Evolutionary conservation across 805 yeast genomes (phyloP), one percentile per base, ranked within the genome.

Genomic region (Ogataea chonburiensis): DNA sequence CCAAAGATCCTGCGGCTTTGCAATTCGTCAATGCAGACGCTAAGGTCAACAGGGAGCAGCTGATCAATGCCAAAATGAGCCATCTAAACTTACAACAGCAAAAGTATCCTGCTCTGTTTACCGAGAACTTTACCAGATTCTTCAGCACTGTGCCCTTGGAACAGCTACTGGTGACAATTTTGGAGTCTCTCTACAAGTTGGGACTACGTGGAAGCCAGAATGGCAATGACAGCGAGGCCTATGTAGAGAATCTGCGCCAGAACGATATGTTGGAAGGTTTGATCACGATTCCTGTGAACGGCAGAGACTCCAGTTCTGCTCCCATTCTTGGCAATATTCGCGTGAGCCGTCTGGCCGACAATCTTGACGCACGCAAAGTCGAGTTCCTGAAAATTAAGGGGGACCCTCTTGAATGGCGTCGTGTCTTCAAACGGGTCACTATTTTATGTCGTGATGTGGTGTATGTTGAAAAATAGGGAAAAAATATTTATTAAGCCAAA

Each of bases 371-470:
- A 34, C 68, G 73, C 39, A 72, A 70, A 34, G 66, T 81, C 0
- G 75, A 71, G 35, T 79, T 81, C 47, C 56, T 70, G 23, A 76
- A 75, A 46, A 62, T 70, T 3, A 68, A 69, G 22, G 86, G 84
- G 0, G 87, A 81, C 58, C 87, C 88, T 0, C 53, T 81, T 25
- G 88, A 81, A 54, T 81, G 88, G 88, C 67, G 88, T 56, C 60
- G 78, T 11, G 60, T 81, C 13, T 81, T 82, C 60, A 77, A 78
- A 50, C 67, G 68, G 30, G 66, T 78, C 19, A 72, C 80, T 1
- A 55, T 74, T 8, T 52, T 71, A n/a, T 77, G 83, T 46, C 70
- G 80, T 51, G 79, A 75, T 24, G 68, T 74, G 4, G 77, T 77
- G 9, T 71, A 67, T 37, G 58, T 70, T 10, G 77, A 60, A 23